Evolutionary conservation across 495 filamentous ascomycete species (phyloP), one percentile per base, ranked within the genome.

Genomic region (Aspergillus sparsus): DNA sequence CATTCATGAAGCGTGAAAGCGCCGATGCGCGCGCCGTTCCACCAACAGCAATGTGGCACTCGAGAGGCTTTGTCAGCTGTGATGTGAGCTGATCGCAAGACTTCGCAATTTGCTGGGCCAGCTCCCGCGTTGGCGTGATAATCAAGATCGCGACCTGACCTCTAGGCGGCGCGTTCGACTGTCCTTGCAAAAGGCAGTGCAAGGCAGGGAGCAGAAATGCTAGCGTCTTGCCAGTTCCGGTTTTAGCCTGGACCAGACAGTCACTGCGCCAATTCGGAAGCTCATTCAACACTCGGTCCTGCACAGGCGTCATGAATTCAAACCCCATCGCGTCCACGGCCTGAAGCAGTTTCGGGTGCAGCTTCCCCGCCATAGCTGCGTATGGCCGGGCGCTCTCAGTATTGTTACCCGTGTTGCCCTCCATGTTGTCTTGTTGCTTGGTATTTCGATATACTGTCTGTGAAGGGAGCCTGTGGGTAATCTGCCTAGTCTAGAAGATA

Each of bases 191-290:
- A 15, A 91, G 77, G 49, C 82, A 83, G 67, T 93, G 88, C 56
- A 92, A 71, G 8, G 85, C 79, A n/a, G 90, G 90, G 0, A 92
- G 72, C 21, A 93, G 74, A 73, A 93, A 93, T 15, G 88, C 90
- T 39, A 91, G 78, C 1, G 90, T 93, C 69, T 93, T 93, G 58
- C 90, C 90, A 6, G 90, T 92, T 64, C 90, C 90, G n/a, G 90
- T 93, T 70, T 87, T 90, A 57, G 90, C 90, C 76, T 92, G 90
- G 42, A 90, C 90, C 13, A 81, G 74, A 49, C 80, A 83, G 65
- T 84, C 82, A 57, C 73, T 77, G 56, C 71, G 73, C 73, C 78
- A 77, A 35, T 62, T 71, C 18, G 83, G 82, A 18, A 86, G 74
- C 46, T 78, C 73, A 2, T 65, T 74, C 65, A 86, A 62, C 32